phyloP scores from a whole-genome alignment of 495 filamentous ascomycete genomes.

The Penicillium lividum region DNA sequence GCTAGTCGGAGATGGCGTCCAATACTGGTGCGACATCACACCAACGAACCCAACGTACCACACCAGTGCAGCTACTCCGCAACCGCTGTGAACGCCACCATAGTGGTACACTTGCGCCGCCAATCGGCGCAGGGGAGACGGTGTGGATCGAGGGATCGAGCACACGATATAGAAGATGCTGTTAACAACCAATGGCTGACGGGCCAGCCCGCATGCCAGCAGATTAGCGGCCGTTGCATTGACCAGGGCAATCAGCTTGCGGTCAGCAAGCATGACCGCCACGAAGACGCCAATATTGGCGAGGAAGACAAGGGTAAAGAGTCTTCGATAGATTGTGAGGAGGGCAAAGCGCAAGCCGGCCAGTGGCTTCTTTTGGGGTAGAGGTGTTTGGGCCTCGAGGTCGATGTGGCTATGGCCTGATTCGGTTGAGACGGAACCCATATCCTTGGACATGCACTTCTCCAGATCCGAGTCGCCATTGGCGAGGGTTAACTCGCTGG shows the following conservation, averaged over 20 bases:
- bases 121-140: constrained; percentile 62
- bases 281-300: constrained; percentile 55
- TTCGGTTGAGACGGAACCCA: constrained; percentile 10
- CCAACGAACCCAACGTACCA: constrained; percentile 68
- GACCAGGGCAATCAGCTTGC: constrained; percentile 38
- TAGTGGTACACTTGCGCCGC: constrained; percentile 75
- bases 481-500: constrained; percentile 22
- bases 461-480: constrained; percentile 24
- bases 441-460: constrained; percentile 33
- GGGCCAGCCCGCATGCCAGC: constrained; percentile 58
- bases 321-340: constrained; percentile 50
- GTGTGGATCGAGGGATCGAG: constrained; percentile 59
- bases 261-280: constrained; percentile 37
- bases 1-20: constrained; percentile 18
- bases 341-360: constrained; percentile 39
- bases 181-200: constrained; percentile 78
- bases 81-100: constrained; percentile 75
- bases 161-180: constrained; percentile 62
- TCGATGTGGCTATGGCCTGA: constrained; percentile 23
- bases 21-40: constrained; percentile 50
- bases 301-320: constrained; percentile 54
- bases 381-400: constrained; percentile 42
- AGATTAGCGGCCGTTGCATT: constrained; percentile 57
- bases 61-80: constrained; percentile 63
- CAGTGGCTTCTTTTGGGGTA: constrained; percentile 29